phyloP scores from a whole-genome alignment of 352 stramenopile species.

The Pythium utonaiense region DNA sequence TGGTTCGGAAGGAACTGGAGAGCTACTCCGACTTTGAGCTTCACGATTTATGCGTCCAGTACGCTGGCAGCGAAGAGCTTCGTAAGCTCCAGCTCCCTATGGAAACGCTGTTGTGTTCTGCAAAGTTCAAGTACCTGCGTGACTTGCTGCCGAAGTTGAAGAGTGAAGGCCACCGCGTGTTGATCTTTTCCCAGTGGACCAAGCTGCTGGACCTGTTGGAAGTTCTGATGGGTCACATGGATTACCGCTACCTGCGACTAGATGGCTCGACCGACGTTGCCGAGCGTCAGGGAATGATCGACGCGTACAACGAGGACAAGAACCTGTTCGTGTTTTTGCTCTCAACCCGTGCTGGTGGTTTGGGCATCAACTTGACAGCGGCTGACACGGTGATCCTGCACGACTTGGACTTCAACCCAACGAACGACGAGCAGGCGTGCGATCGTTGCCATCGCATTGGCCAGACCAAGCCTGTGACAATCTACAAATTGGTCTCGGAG shows the following conservation, averaged over 20 bases:
- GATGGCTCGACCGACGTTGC: slow-evolving; percentile 76
- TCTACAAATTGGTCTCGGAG: slow-evolving; percentile 92
- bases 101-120: slow-evolving; percentile 89
- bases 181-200: slow-evolving; percentile 98
- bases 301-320: slow-evolving; percentile 87
- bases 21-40: slow-evolving; percentile 95
- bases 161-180: slow-evolving; percentile 88
- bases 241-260: slow-evolving; percentile 73
- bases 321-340: slow-evolving; percentile 96
- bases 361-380: slow-evolving; percentile 98
- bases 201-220: slow-evolving; percentile 94
- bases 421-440: slow-evolving; percentile 81
- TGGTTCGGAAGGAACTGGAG: slow-evolving; percentile 92
- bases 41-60: slow-evolving; percentile 91
- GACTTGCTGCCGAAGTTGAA: slow-evolving; percentile 85
- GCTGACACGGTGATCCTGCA: slow-evolving; percentile 89
- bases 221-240: slow-evolving; percentile 72
- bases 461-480: slow-evolving; percentile 84
- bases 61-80: slow-evolving; percentile 76
- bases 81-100: slow-evolving; percentile 81
- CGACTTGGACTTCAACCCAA: slow-evolving; percentile 87
- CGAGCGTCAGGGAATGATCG: slow-evolving; percentile 77
- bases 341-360: slow-evolving; percentile 94
- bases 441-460: slow-evolving; percentile 90
- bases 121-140: slow-evolving; percentile 93